These are phyloP conservation scores for Rhododendron mucronatum DNA, from an alignment of 148 eudicot genomes.

Conservation along the genomic window DNA sequence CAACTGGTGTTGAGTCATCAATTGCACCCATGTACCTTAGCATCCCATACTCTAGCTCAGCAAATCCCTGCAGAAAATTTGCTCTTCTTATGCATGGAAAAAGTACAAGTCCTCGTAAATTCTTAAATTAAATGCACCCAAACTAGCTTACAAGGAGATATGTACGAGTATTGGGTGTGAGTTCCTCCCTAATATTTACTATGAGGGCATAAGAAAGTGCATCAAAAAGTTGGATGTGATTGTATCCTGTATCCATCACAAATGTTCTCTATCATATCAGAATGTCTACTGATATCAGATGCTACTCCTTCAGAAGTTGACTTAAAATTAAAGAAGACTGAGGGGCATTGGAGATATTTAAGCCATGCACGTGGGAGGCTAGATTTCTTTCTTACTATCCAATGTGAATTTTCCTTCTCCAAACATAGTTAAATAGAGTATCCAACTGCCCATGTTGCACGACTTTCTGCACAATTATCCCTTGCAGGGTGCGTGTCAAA, in stretches of 20 bases:
- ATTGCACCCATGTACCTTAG: slow-evolving; percentile 92
- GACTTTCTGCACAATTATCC: not conserved
- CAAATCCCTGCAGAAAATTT: slow-evolving; percentile 66
- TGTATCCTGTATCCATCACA: not conserved
- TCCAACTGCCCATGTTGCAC: not conserved
- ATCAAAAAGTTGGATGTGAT: not conserved
- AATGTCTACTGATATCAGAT: not conserved
- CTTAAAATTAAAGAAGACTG: not conserved
- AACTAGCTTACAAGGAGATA: not conserved
- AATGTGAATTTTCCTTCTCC: not conserved
- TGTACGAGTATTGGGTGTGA: not conserved
- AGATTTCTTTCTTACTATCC: not conserved
- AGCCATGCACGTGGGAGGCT: not conserved
- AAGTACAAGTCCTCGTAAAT: not conserved
- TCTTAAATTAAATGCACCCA: not conserved
- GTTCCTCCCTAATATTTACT: not conserved
- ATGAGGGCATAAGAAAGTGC: not conserved
- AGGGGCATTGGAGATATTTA: not conserved
- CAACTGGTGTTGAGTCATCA: slow-evolving; percentile 79
- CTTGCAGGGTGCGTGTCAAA: not conserved
- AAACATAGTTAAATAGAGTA: not conserved
- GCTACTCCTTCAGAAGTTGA: not conserved
- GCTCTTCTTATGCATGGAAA: not conserved
- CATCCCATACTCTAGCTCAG: slow-evolving; percentile 98
- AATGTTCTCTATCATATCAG: not conserved